Conservation (phyloP, 2,329 filamentous ascomycete genomes). For the Lasiodiplodia sp. region DNA sequence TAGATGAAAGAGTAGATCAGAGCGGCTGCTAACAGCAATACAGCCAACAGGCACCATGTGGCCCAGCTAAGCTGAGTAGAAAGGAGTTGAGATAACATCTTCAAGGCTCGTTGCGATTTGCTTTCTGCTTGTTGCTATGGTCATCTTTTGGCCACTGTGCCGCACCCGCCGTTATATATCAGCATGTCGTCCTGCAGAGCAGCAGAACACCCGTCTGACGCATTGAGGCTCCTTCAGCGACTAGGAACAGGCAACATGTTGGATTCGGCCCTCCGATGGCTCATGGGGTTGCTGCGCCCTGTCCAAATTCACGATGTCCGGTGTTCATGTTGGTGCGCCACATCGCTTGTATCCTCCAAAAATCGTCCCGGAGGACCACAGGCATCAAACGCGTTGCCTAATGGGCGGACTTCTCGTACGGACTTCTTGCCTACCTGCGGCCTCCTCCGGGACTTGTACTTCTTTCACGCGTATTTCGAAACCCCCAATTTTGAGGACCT, state of each 20-base stretch:
- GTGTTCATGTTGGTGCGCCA: conserved; percentile 23
- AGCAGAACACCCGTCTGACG: background rate
- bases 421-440: background rate
- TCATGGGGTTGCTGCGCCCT: conserved; percentile 17
- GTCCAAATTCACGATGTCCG: conserved; percentile 17
- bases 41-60: background rate
- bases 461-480: background rate
- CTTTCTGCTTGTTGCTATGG: background rate
- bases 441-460: background rate
- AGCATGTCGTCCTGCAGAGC: background rate
- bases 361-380: background rate
- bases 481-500: background rate
- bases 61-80: conserved; percentile 7
- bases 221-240: background rate
- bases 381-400: background rate
- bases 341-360: background rate
- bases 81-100: background rate
- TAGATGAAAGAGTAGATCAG: conserved; percentile 20
- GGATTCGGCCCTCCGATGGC: conserved; percentile 16
- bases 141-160: background rate
- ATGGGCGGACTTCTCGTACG: background rate
- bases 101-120: background rate
- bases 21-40: background rate
- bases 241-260: conserved; percentile 16
- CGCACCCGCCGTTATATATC: conserved; percentile 7